phyloP scores from a whole-genome alignment of 2,329 filamentous ascomycete genomes.

The Exophiala lecanii-corni region DNA sequence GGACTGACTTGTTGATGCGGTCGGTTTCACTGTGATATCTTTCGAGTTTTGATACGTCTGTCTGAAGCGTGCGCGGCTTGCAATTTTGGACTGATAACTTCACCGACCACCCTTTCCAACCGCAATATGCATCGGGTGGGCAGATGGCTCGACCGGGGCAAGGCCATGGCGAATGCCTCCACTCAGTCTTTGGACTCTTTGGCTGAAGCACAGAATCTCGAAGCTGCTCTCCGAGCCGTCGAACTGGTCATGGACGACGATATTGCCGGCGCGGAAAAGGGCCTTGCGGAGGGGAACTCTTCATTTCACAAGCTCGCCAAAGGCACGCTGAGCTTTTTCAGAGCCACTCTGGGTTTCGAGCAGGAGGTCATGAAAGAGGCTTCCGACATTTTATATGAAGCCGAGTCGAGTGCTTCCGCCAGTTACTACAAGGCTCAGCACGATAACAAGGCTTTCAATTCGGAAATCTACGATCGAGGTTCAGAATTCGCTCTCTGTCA shows the following conservation, averaged over 20 bases:
- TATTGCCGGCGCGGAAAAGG: conserved; percentile 73
- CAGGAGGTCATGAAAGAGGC: conserved; percentile 87
- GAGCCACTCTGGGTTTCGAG: conserved; percentile 83
- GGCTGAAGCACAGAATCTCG: conserved; percentile 49
- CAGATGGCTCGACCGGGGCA: conserved; percentile 60
- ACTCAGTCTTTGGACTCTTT: conserved; percentile 54
- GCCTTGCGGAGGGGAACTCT: conserved; percentile 67
- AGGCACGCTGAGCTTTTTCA: conserved; percentile 77
- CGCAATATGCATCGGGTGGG: conserved; percentile 22
- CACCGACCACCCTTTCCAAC: neutral
- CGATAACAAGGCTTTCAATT: conserved; percentile 52
- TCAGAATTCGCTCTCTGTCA: conserved; percentile 82
- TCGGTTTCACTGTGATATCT: too few relatives aligned
- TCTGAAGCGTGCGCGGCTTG: too few relatives aligned
- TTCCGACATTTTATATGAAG: conserved; percentile 63
- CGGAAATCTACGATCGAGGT: conserved; percentile 70
- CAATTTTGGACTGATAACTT: too few relatives aligned
- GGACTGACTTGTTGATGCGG: too few relatives aligned
- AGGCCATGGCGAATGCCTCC: conserved; percentile 55
- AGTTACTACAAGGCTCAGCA: conserved; percentile 73
- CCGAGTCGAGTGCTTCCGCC: conserved; percentile 70
- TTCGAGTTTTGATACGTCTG: too few relatives aligned
- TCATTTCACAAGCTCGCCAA: conserved; percentile 84
- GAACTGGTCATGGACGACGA: conserved; percentile 82
- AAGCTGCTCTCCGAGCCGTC: conserved; percentile 45